Conservation (phyloP, 2,329 filamentous ascomycete species). For the Drechslera avenae region DNA sequence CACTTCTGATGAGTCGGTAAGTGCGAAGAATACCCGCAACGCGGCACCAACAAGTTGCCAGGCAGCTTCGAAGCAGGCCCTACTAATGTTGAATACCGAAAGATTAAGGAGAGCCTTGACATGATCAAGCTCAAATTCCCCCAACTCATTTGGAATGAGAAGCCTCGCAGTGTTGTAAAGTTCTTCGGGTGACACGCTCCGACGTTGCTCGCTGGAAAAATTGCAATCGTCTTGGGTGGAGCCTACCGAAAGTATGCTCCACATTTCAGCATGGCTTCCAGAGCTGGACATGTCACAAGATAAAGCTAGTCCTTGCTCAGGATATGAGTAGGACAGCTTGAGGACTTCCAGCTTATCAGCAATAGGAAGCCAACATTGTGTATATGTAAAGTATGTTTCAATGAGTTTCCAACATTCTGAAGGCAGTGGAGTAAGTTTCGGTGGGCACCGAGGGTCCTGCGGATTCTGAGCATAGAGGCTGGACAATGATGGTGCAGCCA, state of each 20-base stretch:
- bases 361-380: constrained; percentile 77
- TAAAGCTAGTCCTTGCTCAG: constrained; percentile 49
- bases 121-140: constrained; percentile 45
- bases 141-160: constrained; percentile 37
- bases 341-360: constrained; percentile 68
- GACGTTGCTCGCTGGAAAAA: constrained; percentile 1
- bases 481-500: background rate
- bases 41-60: constrained; percentile 70
- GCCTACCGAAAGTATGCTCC: constrained; percentile 51
- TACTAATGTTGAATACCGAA: constrained; percentile 65
- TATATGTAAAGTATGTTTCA: constrained; percentile 69
- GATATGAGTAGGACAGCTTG: constrained; percentile 60
- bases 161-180: constrained; percentile 32
- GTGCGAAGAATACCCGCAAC: constrained; percentile 57
- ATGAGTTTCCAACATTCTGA: constrained; percentile 62
- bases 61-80: constrained; percentile 61
- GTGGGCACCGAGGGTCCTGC: background rate
- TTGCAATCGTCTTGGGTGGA: constrained; percentile 26
- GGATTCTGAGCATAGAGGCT: constrained; percentile 23
- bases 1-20: constrained; percentile 43
- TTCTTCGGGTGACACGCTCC: constrained; percentile 9
- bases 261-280: constrained; percentile 52
- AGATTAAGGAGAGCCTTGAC: constrained; percentile 54
- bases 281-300: constrained; percentile 32
- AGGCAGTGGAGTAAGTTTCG: constrained; percentile 51